These are phyloP conservation scores for Rutidosis leptorrhynchoides DNA, from an alignment of 129 eudicot species.

Conservation along the genomic window DNA sequence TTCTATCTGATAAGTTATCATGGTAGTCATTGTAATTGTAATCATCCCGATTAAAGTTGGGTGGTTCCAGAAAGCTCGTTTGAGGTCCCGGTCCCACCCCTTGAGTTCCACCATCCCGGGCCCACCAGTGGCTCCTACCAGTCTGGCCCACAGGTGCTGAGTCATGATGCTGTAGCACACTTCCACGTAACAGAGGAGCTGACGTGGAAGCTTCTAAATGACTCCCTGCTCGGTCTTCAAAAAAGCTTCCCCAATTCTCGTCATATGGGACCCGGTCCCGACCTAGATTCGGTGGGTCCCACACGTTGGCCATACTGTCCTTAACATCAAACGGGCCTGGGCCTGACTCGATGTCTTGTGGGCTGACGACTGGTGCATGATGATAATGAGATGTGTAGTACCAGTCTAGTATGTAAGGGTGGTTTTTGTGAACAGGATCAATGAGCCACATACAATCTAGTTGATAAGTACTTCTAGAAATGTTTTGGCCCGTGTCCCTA, in stretches of 20 bases:
- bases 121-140: conserved; percentile 88
- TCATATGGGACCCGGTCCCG: conserved; percentile 34
- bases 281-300: conserved; percentile 43
- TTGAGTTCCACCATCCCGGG: conserved; percentile 29
- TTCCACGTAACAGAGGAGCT: conserved; percentile 53
- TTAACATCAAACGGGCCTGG: conserved; percentile 23
- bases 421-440: conserved; percentile 58
- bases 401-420: conserved; percentile 86
- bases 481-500: conserved; percentile 37
- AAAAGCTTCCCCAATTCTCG: conserved; percentile 59
- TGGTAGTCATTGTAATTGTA: conserved; percentile 20
- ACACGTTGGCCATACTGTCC: conserved; percentile 35
- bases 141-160: conserved; percentile 31
- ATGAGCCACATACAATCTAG: conserved; percentile 65
- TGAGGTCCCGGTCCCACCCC: conserved; percentile 43
- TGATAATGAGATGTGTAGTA: conserved; percentile 56
- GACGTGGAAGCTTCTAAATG: conserved; percentile 73
- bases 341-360: conserved; percentile 31
- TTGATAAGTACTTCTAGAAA: conserved; percentile 36
- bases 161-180: conserved; percentile 59
- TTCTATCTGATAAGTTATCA: conserved; percentile 49
- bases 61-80: conserved; percentile 87
- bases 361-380: conserved; percentile 15
- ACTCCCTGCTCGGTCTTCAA: conserved; percentile 43
- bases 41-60: conserved; percentile 34